Evolutionary conservation across 805 yeast genomes (phyloP).

Genomic region (Candida palmyrensis): DNA sequence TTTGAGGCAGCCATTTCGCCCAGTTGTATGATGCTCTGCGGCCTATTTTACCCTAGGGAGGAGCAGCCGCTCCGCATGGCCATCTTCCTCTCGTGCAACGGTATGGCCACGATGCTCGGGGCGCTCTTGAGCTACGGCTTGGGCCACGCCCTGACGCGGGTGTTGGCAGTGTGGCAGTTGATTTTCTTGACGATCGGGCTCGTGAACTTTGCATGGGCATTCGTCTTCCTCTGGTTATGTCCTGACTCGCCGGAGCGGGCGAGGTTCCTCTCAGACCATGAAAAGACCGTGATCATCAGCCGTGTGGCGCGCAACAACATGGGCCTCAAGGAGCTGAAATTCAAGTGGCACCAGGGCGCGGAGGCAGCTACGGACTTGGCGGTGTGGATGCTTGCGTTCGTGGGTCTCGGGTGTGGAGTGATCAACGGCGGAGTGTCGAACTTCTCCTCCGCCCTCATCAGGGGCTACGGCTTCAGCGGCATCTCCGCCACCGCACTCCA

Average conservation of each 20-base stretch:
- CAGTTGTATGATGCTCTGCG: slow-evolving; percentile 27
- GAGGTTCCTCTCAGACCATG: slow-evolving; percentile 27
- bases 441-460: slow-evolving; percentile 21
- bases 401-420: slow-evolving; percentile 26
- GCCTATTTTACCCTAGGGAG: slow-evolving; percentile 25
- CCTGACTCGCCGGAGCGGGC: slow-evolving; percentile 26
- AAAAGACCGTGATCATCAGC: slow-evolving; percentile 18
- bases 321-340: slow-evolving; percentile 20
- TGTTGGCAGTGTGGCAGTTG: slow-evolving; percentile 21
- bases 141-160: slow-evolving; percentile 19
- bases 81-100: slow-evolving; percentile 22
- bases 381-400: slow-evolving; percentile 15
- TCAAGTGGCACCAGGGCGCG: slow-evolving; percentile 14
- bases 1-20: slow-evolving; percentile 34
- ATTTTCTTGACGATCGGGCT: slow-evolving; percentile 17
- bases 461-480: slow-evolving; percentile 27
- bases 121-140: slow-evolving; percentile 18
- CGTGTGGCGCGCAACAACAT: slow-evolving; percentile 17
- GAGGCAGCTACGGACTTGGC: slow-evolving; percentile 17
- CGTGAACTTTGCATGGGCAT: slow-evolving; percentile 15
- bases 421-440: slow-evolving; percentile 24
- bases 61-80: slow-evolving; percentile 28
- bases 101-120: slow-evolving; percentile 22
- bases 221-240: slow-evolving; percentile 12
- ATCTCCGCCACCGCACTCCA: slow-evolving; percentile 22